A percentile compares a stretch with the other conserved stretches of the same genome.
Evolutionary conservation across 176 grass and related monocot species (phyloP).

Genomic region (Saccharum spontaneum): DNA sequence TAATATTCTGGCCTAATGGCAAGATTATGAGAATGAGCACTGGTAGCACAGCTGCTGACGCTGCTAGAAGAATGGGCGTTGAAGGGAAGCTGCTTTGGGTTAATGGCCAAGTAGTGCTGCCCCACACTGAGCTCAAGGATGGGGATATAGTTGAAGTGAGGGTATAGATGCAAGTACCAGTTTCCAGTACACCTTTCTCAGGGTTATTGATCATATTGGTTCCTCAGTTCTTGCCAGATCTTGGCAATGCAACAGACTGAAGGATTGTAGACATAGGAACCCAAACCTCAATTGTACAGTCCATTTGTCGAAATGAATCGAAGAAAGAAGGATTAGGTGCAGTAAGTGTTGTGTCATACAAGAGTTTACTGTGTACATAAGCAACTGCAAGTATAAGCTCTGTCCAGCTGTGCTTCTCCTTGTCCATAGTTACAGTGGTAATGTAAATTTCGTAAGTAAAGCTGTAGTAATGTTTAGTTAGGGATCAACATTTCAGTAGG

Average conservation of each 20-base stretch:
- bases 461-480: neutral
- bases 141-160: slow-evolving; percentile 98
- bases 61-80: slow-evolving; percentile 82
- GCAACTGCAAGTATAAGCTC: neutral
- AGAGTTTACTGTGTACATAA: slow-evolving; percentile 31
- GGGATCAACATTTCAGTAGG: neutral
- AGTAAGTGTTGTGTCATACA: neutral
- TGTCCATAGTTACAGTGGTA: neutral
- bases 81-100: slow-evolving; percentile 80
- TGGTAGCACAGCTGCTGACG: slow-evolving; percentile 90
- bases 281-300: slow-evolving; percentile 44
- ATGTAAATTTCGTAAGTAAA: slow-evolving; percentile 34
- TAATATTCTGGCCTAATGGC: slow-evolving; percentile 87
- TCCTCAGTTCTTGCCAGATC: slow-evolving; percentile 25
- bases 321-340: slow-evolving; percentile 17
- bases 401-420: slow-evolving; percentile 6
- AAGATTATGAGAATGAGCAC: slow-evolving; percentile 87
- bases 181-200: slow-evolving; percentile 16
- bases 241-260: slow-evolving; percentile 8
- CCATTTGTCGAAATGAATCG: slow-evolving; percentile 38
- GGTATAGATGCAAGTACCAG: slow-evolving; percentile 32
- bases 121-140: slow-evolving; percentile 87
- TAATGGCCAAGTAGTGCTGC: slow-evolving; percentile 81
- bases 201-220: neutral
- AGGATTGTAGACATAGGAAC: slow-evolving; percentile 26